phyloP scores from a whole-genome alignment of 805 yeast species.

The Monosporozyma yasuniensis region DNA sequence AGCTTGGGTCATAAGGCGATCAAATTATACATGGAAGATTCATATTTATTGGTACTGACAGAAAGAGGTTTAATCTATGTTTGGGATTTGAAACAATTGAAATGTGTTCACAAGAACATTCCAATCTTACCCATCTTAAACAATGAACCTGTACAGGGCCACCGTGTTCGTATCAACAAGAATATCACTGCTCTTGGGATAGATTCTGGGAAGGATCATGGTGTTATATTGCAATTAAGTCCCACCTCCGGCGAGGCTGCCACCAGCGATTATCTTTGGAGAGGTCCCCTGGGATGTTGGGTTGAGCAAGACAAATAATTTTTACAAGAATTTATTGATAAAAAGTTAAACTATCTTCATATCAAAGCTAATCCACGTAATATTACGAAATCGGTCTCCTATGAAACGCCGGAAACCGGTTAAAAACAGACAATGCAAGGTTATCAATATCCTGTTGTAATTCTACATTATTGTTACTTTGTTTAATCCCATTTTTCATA shows the following conservation, averaged over 20 bases:
- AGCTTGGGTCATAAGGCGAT: conserved; percentile 43
- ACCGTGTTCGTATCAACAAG: conserved; percentile 22
- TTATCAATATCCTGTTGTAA: no score
- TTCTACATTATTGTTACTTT: no score
- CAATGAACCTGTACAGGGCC: conserved; percentile 18
- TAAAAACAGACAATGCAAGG: no score
- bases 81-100: conserved; percentile 20
- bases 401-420: no score
- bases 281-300: conserved; percentile 24
- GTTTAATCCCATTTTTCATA: no score
- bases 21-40: conserved; percentile 31
- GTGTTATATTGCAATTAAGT: background rate
- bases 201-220: background rate
- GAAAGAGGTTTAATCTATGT: conserved; percentile 47
- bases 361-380: no score
- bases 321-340: no score
- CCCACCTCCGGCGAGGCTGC: background rate
- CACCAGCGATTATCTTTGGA: conserved; percentile 15
- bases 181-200: conserved; percentile 8
- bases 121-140: conserved; percentile 24
- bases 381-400: no score
- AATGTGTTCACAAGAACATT: conserved; percentile 16
- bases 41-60: conserved; percentile 47
- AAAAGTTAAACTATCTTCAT: no score
- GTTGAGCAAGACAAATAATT: background rate